A percentile compares a stretch with the other conserved stretches of the same genome.
Evolutionary conservation across 2,329 filamentous ascomycete species (phyloP).

Genomic region (Paecilomyces sp.): DNA sequence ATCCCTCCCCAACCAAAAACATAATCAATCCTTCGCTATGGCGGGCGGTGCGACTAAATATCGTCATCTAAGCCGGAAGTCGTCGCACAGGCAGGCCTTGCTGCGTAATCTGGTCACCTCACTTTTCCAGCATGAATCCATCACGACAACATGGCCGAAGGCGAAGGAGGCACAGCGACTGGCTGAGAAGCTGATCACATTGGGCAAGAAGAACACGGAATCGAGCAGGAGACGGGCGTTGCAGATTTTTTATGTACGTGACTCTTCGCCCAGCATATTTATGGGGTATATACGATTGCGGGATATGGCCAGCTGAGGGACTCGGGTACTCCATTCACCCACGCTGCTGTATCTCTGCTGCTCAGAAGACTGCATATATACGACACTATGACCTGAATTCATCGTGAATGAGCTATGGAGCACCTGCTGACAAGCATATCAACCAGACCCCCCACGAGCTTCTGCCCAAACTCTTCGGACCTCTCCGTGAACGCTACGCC

Average conservation of each 20-base stretch:
- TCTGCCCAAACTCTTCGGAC: slow-evolving; percentile 80
- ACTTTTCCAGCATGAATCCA: slow-evolving; percentile 85
- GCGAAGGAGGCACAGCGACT: slow-evolving; percentile 93
- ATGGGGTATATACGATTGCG: background rate
- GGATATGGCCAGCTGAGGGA: background rate
- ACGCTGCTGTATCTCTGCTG: background rate
- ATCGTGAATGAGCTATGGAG: background rate
- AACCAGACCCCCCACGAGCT: slow-evolving; percentile 33
- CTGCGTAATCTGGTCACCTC: slow-evolving; percentile 94
- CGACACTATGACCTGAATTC: background rate
- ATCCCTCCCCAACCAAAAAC: background rate
- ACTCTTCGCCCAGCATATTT: background rate
- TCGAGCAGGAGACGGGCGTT: slow-evolving; percentile 68
- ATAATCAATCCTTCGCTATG: slow-evolving; percentile 45
- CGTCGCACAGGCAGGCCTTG: slow-evolving; percentile 81
- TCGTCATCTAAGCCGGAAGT: slow-evolving; percentile 78
- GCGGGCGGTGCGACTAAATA: slow-evolving; percentile 82
- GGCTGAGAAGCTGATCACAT: slow-evolving; percentile 88
- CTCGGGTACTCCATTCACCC: background rate
- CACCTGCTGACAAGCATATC: background rate
- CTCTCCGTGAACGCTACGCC: slow-evolving; percentile 71
- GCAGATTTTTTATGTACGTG: slow-evolving; percentile 75
- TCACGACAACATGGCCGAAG: slow-evolving; percentile 92
- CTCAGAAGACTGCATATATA: background rate
- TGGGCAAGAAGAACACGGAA: slow-evolving; percentile 89